phyloP scores from a whole-genome alignment of 1,139 yeast genomes.

The Geotrichum bryndzae region DNA sequence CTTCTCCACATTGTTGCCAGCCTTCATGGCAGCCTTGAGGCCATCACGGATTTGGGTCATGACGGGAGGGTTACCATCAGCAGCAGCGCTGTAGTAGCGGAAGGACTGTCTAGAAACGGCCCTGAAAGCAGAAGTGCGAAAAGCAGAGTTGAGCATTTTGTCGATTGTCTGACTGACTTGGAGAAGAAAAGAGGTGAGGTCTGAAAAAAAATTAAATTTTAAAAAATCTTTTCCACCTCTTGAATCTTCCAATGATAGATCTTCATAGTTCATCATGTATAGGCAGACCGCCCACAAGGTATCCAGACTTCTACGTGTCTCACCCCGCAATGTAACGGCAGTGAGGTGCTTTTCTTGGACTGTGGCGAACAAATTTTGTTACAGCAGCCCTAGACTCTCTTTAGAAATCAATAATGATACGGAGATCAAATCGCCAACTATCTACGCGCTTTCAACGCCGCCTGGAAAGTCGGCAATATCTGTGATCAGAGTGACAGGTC shows the following conservation, averaged over 20 bases:
- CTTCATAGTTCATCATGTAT: neutral
- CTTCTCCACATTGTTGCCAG: conserved; percentile 34
- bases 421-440: conserved; percentile 47
- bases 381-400: neutral
- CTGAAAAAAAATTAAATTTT: neutral
- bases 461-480: conserved; percentile 82
- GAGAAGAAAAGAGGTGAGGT: neutral
- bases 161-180: neutral
- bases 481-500: conserved; percentile 76
- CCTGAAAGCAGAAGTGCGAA: neutral
- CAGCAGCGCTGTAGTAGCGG: conserved; percentile 16
- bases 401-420: neutral
- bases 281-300: neutral
- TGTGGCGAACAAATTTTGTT: neutral
- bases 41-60: conserved; percentile 33
- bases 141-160: conserved; percentile 10
- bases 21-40: conserved; percentile 35
- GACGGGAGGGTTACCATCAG: conserved; percentile 32
- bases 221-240: neutral
- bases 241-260: neutral
- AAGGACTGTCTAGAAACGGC: conserved; percentile 5
- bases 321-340: neutral
- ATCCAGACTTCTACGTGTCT: neutral
- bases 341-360: neutral
- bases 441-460: conserved; percentile 85